Evolutionary conservation across 1,284 basidiomycete genomes (phyloP).

Genomic region (Trichosporon sp.): DNA sequence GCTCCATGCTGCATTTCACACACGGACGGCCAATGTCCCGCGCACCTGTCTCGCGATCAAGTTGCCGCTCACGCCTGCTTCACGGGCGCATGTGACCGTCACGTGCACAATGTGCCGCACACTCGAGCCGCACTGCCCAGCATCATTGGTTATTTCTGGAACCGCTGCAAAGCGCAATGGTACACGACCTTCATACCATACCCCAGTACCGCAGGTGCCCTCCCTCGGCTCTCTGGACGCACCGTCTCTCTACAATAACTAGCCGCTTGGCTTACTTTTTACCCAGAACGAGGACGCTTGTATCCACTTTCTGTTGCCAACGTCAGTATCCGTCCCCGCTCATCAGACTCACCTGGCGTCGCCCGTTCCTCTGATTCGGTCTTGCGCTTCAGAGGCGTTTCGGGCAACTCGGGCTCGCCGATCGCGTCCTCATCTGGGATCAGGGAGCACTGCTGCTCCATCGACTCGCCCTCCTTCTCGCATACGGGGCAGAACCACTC

Average conservation of each 20-base stretch:
- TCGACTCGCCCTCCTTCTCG: conserved; percentile 33
- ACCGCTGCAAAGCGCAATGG: neutral
- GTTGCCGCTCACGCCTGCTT: too few species aligned
- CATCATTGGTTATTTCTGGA: neutral
- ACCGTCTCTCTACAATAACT: neutral
- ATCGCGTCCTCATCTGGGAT: conserved; percentile 14
- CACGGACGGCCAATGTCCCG: neutral
- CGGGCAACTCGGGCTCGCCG: conserved; percentile 5
- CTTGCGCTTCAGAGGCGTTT: conserved; percentile 16
- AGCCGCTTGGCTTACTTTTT: too few species aligned
- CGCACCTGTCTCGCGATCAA: neutral
- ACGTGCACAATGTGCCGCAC: neutral
- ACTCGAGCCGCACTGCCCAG: neutral
- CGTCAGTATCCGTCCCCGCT: neutral
- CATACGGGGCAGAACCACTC: conserved; percentile 91
- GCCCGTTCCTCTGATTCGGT: conserved; percentile 15
- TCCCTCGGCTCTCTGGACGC: neutral
- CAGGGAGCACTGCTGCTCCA: conserved; percentile 14
- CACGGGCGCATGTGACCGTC: neutral
- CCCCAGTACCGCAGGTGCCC: too few species aligned
- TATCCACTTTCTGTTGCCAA: conserved; percentile 4
- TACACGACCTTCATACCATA: neutral
- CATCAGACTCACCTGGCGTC: conserved; percentile 1
- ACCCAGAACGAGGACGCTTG: neutral
- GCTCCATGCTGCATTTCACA: neutral